A percentile compares a stretch with the other conserved stretches of the same genome.
phyloP scores from a whole-genome alignment of 352 stramenopile species.

The Globisporangium polare region DNA sequence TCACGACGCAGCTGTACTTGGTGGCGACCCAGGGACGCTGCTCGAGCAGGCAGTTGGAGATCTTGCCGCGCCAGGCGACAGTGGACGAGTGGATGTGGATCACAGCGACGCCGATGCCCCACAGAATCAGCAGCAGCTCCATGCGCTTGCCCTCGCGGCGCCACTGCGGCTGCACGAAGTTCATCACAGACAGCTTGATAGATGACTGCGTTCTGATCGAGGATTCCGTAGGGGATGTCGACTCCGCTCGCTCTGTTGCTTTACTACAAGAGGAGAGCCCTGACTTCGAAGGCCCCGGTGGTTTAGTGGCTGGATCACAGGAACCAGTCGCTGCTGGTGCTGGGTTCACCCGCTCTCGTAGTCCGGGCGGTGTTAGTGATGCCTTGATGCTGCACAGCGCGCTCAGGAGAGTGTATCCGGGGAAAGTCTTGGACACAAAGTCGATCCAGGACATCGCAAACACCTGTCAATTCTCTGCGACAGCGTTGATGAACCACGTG shows the following conservation, averaged over 20 bases:
- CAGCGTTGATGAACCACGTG: constrained; percentile 3
- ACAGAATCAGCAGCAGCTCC: constrained; percentile 6
- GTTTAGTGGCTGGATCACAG: background rate
- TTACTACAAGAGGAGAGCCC: background rate
- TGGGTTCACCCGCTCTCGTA: background rate
- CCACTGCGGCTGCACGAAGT: constrained; percentile 7
- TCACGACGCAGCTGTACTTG: constrained; percentile 8
- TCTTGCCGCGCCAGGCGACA: background rate
- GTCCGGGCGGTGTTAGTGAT: background rate
- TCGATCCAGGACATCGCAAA: constrained; percentile 6
- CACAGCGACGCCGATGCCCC: background rate
- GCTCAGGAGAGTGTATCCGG: constrained; percentile 8
- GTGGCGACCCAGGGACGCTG: constrained; percentile 3
- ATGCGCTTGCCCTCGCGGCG: background rate
- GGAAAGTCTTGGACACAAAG: constrained; percentile 10
- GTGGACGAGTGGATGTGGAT: constrained; percentile 3
- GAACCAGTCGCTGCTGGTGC: background rate
- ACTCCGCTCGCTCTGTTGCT: background rate
- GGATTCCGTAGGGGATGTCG: background rate
- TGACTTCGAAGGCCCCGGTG: background rate
- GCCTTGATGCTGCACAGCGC: constrained; percentile 1
- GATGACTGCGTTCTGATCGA: background rate
- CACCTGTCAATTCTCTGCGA: constrained; percentile 3
- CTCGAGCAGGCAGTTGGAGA: constrained; percentile 2
- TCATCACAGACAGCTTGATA: background rate